Percentiles rank a stretch among this genome's conserved stretches.
phyloP scores from a whole-genome alignment of 768 basidiomycete species.

The Jaapia argillacea region DNA sequence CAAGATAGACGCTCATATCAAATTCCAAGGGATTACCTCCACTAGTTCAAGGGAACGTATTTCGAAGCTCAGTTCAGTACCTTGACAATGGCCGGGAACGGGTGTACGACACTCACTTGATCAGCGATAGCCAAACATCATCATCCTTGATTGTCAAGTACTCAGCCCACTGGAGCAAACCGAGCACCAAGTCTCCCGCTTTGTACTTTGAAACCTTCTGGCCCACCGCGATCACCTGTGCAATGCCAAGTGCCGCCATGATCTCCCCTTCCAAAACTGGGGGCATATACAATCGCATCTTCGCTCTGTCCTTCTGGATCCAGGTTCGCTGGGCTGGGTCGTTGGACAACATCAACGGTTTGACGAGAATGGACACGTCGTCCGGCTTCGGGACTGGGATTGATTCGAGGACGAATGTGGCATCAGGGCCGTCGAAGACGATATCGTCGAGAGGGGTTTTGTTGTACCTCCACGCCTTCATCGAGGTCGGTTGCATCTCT shows the following conservation, averaged over 20 bases:
- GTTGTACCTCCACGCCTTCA: too few relatives aligned
- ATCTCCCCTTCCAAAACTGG: not conserved
- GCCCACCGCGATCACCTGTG: not conserved
- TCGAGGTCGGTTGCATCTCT: too few relatives aligned
- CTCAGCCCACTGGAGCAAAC: not conserved
- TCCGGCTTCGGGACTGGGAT: not conserved
- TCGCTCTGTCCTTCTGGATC: not conserved
- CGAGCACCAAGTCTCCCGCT: not conserved
- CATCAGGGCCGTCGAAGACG: too few relatives aligned
- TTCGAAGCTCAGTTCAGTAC: too few relatives aligned
- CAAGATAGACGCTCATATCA: too few relatives aligned
- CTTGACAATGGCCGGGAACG: not conserved
- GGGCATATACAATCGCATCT: not conserved
- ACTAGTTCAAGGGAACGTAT: too few relatives aligned
- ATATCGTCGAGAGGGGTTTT: too few relatives aligned
- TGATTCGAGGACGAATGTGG: too few relatives aligned
- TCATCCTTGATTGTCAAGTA: not conserved
- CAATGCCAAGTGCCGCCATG: slow-evolving; percentile 1
- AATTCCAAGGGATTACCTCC: too few relatives aligned
- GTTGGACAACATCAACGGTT: slow-evolving; percentile 1
- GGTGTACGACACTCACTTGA: not conserved
- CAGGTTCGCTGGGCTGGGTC: slow-evolving; percentile 2
- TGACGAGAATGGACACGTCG: not conserved
- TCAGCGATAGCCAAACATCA: not conserved
- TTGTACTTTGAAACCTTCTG: not conserved